These are phyloP conservation scores for Colletotrichum simmondsii DNA, from an alignment of 2,329 filamentous ascomycete genomes.

Conservation along the genomic window DNA sequence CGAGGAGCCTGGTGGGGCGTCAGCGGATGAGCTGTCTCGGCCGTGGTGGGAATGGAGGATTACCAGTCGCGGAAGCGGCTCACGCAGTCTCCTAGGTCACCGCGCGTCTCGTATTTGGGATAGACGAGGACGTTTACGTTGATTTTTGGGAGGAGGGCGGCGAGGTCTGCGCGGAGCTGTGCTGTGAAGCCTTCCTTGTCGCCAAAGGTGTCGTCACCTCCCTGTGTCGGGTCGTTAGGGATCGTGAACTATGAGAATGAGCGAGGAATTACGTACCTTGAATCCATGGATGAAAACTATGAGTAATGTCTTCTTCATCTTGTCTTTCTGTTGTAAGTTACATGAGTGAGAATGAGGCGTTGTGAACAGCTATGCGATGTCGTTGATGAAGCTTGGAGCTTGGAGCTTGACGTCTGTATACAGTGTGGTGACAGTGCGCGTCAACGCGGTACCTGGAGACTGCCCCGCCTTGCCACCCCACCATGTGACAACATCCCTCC, in stretches of 20 bases:
- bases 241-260: conserved; percentile 2
- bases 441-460: background rate
- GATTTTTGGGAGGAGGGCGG: conserved; percentile 74
- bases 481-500: conserved; percentile 22
- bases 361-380: conserved; percentile 3
- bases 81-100: conserved; percentile 78
- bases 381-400: background rate
- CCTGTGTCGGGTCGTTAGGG: conserved; percentile 55
- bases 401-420: background rate
- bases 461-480: conserved; percentile 27
- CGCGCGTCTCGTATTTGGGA: conserved; percentile 84
- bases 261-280: conserved; percentile 63
- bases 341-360: background rate
- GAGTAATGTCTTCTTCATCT: conserved; percentile 81
- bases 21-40: background rate
- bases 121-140: conserved; percentile 77
- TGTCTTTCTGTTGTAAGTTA: conserved; percentile 47
- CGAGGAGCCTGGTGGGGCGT: conserved; percentile 72
- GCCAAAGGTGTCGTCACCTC: conserved; percentile 82
- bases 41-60: conserved; percentile 30
- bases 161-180: conserved; percentile 73
- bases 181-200: conserved; percentile 74
- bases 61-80: conserved; percentile 80
- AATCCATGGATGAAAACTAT: conserved; percentile 91
- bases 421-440: conserved; percentile 9